phyloP scores from a whole-genome alignment of 768 basidiomycete genomes.

The Termitomyces sp. region DNA sequence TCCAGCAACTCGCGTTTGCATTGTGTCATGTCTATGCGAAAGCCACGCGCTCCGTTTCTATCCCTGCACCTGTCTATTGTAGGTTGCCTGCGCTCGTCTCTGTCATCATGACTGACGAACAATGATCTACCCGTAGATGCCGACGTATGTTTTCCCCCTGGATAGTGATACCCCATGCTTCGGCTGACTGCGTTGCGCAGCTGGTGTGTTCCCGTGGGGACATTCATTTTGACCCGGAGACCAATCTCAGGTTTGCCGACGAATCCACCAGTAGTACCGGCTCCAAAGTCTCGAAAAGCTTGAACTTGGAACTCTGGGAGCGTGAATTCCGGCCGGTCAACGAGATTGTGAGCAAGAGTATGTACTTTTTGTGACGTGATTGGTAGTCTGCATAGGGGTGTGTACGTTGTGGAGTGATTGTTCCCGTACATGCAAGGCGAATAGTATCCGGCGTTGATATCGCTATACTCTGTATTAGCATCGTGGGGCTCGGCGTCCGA shows the following conservation, averaged over 20 bases:
- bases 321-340: constrained; percentile 15
- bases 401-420: not conserved
- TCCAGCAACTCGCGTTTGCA: constrained; percentile 40
- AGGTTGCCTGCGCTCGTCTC: constrained; percentile 16
- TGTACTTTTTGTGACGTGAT: constrained; percentile 19
- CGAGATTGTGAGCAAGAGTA: constrained; percentile 8
- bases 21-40: constrained; percentile 67
- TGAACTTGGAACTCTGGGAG: constrained; percentile 20
- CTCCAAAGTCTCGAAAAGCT: constrained; percentile 1
- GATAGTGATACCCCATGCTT: not conserved
- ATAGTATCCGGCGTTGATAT: no score
- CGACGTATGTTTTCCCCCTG: constrained; percentile 31
- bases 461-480: not conserved
- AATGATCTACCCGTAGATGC: constrained; percentile 34
- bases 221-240: constrained; percentile 34
- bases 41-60: constrained; percentile 64
- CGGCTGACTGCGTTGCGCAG: constrained; percentile 20
- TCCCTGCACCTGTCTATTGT: constrained; percentile 70
- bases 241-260: constrained; percentile 17
- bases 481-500: not conserved
- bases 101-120: constrained; percentile 1
- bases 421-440: no score
- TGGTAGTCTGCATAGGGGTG: not conserved
- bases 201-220: constrained; percentile 45
- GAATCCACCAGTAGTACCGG: constrained; percentile 15